Conservation (phyloP, 176 grass and related monocot species). For the Aegilops speltoides region DNA sequence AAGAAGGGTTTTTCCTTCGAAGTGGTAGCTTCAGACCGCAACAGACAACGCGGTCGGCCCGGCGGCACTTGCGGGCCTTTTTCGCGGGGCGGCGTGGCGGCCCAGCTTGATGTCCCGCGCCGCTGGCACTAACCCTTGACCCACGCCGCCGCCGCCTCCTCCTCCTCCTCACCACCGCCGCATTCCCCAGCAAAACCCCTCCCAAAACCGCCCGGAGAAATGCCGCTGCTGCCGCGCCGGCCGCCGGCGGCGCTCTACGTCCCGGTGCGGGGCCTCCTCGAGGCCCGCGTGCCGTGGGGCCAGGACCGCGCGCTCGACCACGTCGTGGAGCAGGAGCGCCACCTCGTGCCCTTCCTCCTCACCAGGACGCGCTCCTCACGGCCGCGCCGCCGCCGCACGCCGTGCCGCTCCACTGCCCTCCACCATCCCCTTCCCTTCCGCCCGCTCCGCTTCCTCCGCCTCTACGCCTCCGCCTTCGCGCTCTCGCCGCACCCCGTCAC, state of each 20-base stretch:
- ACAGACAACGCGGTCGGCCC: too few relatives aligned
- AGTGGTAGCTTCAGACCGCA: too few relatives aligned
- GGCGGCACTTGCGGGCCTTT: too few relatives aligned
- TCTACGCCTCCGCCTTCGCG: constrained; percentile 69
- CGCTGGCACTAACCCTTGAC: too few relatives aligned
- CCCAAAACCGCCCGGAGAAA: not conserved
- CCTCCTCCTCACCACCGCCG: not conserved
- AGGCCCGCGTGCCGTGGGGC: constrained; percentile 61
- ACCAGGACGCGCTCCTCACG: constrained; percentile 73
- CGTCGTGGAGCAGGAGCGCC: constrained; percentile 72
- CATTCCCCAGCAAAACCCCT: constrained; percentile 19
- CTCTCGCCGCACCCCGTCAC: constrained; percentile 45
- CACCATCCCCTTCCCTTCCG: constrained; percentile 68
- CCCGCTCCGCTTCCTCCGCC: constrained; percentile 71
- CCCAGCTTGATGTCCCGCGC: too few relatives aligned
- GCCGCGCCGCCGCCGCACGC: constrained; percentile 53
- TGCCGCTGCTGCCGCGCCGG: constrained; percentile 32
- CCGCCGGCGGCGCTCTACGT: constrained; percentile 20
- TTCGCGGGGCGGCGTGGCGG: too few relatives aligned
- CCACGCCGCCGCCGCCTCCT: too few relatives aligned
- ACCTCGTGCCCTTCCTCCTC: constrained; percentile 78
- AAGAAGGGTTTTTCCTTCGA: too few relatives aligned
- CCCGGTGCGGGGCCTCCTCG: constrained; percentile 41
- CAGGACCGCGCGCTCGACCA: constrained; percentile 87
- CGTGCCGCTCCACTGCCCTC: constrained; percentile 60